A percentile compares a stretch with the other conserved stretches of the same genome.
Conservation (phyloP, 176 grass and related monocot species). For the Triticum monococcum region DNA sequence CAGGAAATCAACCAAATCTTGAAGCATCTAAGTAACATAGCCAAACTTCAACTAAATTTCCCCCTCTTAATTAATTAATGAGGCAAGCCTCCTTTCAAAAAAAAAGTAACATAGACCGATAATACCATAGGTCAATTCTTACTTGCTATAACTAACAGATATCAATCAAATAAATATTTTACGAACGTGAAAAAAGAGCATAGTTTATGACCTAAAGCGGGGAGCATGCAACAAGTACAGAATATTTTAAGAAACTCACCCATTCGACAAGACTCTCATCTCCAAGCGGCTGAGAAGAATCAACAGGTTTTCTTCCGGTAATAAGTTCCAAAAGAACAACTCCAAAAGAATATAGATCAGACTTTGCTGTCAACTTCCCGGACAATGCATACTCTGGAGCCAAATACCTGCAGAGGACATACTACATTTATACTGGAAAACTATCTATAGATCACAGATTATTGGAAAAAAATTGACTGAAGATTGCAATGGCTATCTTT, state of each 20-base stretch:
- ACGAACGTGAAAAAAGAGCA: background rate
- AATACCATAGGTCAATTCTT: background rate
- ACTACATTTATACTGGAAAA: conserved; percentile 22
- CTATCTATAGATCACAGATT: background rate
- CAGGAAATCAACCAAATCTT: conserved; percentile 6
- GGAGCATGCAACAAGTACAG: background rate
- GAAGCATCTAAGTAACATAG: background rate
- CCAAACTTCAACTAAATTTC: no score
- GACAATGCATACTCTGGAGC: conserved; percentile 96
- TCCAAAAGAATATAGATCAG: conserved; percentile 98
- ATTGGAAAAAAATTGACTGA: background rate
- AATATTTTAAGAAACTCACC: conserved; percentile 51
- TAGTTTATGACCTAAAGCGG: background rate
- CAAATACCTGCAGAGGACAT: conserved; percentile 63
- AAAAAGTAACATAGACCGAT: background rate
- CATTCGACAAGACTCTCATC: conserved; percentile 99
- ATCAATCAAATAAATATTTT: conserved; percentile 11
- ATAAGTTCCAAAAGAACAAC: conserved; percentile 99
- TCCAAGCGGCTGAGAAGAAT: conserved; percentile 90
- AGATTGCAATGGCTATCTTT: background rate
- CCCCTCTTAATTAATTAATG: no score
- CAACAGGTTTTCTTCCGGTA: conserved; percentile 97
- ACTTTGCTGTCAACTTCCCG: conserved; percentile 91
- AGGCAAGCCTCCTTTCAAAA: no score
- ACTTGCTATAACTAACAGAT: background rate